Base-by-base conservation (phyloP, 495 filamentous ascomycete genomes). In the Penicillium manginii region DNA sequence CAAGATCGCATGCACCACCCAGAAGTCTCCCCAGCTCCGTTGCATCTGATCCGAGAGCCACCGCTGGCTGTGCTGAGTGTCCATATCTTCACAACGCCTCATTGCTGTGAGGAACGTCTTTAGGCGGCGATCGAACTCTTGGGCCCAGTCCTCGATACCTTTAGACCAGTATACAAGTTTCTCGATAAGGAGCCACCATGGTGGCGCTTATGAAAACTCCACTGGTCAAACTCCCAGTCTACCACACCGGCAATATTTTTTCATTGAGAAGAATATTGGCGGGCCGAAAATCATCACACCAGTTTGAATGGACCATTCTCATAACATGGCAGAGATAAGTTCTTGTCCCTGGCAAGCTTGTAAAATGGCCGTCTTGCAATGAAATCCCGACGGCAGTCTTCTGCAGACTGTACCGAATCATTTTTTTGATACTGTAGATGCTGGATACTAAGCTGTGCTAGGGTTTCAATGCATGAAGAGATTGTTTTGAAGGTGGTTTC, bases 221-320 rank as follows among this genome's bases (percentile, higher is more conserved):
- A 67, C 54, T 22, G 70, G 76, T n/a, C 62, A 47, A 76, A 78
- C 52, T 81, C 73, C 76, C 76, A 77, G 59, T 77, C 74, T 52
- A 71, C 62, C 10, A 72, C 57, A 7, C 61, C 50, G 3, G 26
- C 45, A 26, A 60, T 33, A 26, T 39, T n/a, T 53, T 14, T 17
- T 60, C 17, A 35, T 68, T 51, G 31, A 68, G 15, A 12, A 70
- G 58, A 35, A 70, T 47, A 55, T 68, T 72, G 14, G 55, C 49
- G 5, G 64, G 63, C 17, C 63, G 52, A 6, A 67, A 53, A 40
- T 67, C 64, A 43, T 69, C 63, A 52, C 57, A 66, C 48, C 57
- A 69, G 33, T 26, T 59, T 61, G 33, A 69, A 69, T 2, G 62
- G 63, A 10, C 65, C 63, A 19, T 56, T 37, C 42, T 40, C 37